Evolutionary conservation across 345 rosid species (phyloP), one percentile per base, ranked within the genome.

Genomic region (Limnanthes douglasii): DNA sequence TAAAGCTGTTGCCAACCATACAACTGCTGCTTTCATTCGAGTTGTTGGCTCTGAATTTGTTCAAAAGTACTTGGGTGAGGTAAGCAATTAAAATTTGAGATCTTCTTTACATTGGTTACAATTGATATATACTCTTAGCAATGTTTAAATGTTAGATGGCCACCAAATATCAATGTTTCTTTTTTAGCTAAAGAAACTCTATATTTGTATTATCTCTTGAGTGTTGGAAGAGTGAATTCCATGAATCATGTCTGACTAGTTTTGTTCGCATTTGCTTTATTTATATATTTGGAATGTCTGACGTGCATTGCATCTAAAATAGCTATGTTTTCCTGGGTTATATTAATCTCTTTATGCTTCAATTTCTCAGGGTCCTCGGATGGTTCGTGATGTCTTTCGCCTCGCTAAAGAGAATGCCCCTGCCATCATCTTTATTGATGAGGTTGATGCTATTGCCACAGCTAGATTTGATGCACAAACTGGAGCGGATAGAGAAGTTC

Each of bases 401-500:
- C 95, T 88, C 34, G 97, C 97, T 0, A 88, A 88, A 53, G 97
- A 88, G 60, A 88, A 88, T 54, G 97, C 97, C 48, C 97, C 97
- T 15, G 97, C 97, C 29, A 88, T 88, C 40, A 88, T 88, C 50
- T 88, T 88, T 37, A 88, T 83, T 35, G 97, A 88, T 57, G 97
- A 88, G 54, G 97, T 88, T 3, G 97, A 88, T 65, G 95, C 97
- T 31, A 88, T 88, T 19, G 97, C 97, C 11, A 88, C 97, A 21
- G 97, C 97, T 39, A 73, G 97, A 71, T 88, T 88, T 66, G 97
- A 88, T 66, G 97, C 97, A 59, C 97, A 88, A 64, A 88, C 97
- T 12, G 97, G 95, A 45, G 97, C 97, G 46, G 97, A 88, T 60
- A 78, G 97, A 62, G 97, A 88, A 57, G 97, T 83, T 62, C 97